Evolutionary conservation across 1,139 yeast species (phyloP).

Genomic region (Zygoascus sp.): DNA sequence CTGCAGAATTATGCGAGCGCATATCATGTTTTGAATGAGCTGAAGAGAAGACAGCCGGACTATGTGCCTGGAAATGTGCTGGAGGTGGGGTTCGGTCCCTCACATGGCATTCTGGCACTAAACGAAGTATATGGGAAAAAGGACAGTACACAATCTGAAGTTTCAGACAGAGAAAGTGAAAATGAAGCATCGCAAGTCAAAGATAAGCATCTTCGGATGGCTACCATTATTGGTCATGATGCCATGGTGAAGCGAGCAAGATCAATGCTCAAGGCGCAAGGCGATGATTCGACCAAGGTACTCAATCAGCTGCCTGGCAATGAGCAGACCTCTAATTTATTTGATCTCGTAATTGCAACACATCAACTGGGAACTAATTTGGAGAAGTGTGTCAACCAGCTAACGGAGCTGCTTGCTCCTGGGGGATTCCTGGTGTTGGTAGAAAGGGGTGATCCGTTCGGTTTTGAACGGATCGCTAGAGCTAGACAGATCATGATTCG

Average conservation of each 20-base stretch:
- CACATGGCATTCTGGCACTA: constrained; percentile 83
- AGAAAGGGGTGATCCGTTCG: constrained; percentile 87
- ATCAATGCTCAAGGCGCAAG: constrained; percentile 65
- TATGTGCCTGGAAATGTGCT: constrained; percentile 66
- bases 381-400: constrained; percentile 60
- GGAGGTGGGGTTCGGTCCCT: constrained; percentile 89
- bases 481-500: constrained; percentile 86
- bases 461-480: constrained; percentile 82
- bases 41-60: constrained; percentile 47
- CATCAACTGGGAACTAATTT: constrained; percentile 77
- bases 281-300: constrained; percentile 41
- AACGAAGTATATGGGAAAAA: constrained; percentile 70
- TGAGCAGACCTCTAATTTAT: constrained; percentile 32
- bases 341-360: constrained; percentile 81
- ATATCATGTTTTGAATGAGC: constrained; percentile 62
- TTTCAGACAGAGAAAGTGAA: not conserved
- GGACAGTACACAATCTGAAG: not conserved
- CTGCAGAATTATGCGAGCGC: constrained; percentile 77
- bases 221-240: constrained; percentile 65
- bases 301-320: constrained; percentile 8
- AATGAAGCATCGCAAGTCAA: constrained; percentile 20
- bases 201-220: constrained; percentile 64
- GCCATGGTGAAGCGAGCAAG: constrained; percentile 82
- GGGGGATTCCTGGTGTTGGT: constrained; percentile 72
- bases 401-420: constrained; percentile 61